Evolutionary conservation across 164 flowering plant genomes (phyloP).

Genomic region (Sedum album): DNA sequence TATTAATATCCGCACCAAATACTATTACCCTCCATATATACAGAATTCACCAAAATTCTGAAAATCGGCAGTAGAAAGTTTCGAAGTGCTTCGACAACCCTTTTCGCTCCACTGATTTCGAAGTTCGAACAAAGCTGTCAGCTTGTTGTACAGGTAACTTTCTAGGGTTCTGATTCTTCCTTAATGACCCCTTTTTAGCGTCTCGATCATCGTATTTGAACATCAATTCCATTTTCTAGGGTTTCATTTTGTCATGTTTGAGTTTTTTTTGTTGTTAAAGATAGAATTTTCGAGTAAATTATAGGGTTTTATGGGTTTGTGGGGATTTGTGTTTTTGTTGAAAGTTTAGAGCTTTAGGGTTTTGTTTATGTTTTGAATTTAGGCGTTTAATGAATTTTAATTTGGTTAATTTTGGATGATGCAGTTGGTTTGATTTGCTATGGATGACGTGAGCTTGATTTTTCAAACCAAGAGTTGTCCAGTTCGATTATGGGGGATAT

Average conservation of each 20-base stretch:
- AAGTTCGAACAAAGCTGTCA: slow-evolving; percentile 1
- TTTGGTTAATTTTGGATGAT: neutral
- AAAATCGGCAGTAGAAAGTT: neutral
- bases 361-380: neutral
- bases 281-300: neutral
- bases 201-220: neutral
- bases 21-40: no score
- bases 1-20: no score
- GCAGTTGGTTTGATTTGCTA: slow-evolving; percentile 10
- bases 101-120: slow-evolving; percentile 3
- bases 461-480: slow-evolving; percentile 56
- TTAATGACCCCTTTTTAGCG: slow-evolving; percentile 2
- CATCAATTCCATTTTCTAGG: neutral
- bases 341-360: neutral
- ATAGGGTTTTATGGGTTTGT: neutral
- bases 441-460: slow-evolving; percentile 85
- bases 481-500: slow-evolving; percentile 39
- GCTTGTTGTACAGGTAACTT: neutral
- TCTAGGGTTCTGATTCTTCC: slow-evolving; percentile 3
- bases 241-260: neutral
- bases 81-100: neutral
- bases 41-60: neutral
- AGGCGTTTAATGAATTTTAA: neutral
- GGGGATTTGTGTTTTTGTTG: neutral
- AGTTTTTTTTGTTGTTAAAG: neutral